phyloP scores from a whole-genome alignment of 768 basidiomycete genomes.

The Macrocybe gigantea region DNA sequence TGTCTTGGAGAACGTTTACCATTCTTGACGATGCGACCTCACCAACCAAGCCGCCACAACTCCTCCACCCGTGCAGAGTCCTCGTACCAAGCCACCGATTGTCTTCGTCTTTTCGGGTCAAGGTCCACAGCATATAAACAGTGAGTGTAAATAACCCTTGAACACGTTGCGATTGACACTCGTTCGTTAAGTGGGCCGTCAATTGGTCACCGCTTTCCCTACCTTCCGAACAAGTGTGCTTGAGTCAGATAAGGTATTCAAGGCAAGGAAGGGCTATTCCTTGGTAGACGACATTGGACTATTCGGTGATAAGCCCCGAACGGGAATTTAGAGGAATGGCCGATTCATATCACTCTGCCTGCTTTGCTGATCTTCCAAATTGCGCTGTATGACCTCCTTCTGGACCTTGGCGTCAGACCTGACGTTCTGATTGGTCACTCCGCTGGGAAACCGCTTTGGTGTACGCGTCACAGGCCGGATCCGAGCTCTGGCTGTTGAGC shows the following conservation, averaged over 20 bases:
- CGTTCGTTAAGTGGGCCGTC: conserved; percentile 26
- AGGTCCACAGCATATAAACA: conserved; percentile 31
- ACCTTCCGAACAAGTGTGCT: conserved; percentile 32
- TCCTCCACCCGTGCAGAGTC: conserved; percentile 19
- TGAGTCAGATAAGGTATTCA: conserved; percentile 29
- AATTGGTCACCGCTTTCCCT: conserved; percentile 25
- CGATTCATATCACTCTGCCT: conserved; percentile 32
- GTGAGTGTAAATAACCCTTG: conserved; percentile 16
- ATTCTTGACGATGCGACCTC: conserved; percentile 5
- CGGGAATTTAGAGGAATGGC: conserved; percentile 19
- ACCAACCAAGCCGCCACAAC: conserved; percentile 10
- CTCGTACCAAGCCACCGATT: conserved; percentile 20
- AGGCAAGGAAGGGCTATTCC: conserved; percentile 23
- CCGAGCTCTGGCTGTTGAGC: conserved; percentile 35
- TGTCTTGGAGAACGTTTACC: conserved; percentile 25
- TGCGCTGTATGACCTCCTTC: conserved; percentile 35
- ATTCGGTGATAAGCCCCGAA: conserved; percentile 18
- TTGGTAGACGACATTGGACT: conserved; percentile 29
- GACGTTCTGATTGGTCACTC: conserved; percentile 39
- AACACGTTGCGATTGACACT: not conserved
- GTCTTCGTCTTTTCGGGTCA: conserved; percentile 35
- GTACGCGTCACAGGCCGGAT: conserved; percentile 36
- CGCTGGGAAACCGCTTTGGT: conserved; percentile 42
- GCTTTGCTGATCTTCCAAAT: conserved; percentile 40
- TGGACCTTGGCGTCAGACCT: conserved; percentile 27